Percentiles rank a stretch among this genome's conserved stretches.
These are phyloP conservation scores for Gossypium lobatum DNA, from an alignment of 441 rosid genomes.

Conservation along the genomic window DNA sequence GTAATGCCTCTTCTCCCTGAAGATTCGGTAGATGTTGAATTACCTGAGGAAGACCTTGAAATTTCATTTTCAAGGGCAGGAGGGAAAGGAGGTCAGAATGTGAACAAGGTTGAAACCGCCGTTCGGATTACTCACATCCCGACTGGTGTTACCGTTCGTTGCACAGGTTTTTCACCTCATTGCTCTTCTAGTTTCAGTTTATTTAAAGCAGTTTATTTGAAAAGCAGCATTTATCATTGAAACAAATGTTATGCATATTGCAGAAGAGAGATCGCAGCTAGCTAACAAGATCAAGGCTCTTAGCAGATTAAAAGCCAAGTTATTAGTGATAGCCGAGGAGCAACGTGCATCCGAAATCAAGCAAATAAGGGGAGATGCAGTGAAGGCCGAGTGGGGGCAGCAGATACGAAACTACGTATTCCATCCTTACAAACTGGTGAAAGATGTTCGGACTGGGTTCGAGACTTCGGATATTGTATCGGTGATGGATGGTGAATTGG, in stretches of 20 bases:
- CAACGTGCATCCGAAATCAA: slow-evolving; percentile 86
- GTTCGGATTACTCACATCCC: slow-evolving; percentile 88
- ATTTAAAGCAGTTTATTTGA: not conserved
- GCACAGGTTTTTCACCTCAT: slow-evolving; percentile 52
- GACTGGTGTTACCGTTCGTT: slow-evolving; percentile 78
- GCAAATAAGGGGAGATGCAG: slow-evolving; percentile 89
- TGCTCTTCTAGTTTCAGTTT: not conserved
- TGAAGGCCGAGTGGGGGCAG: slow-evolving; percentile 98
- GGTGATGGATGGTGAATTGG: slow-evolving; percentile 95
- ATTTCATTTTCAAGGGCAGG: slow-evolving; percentile 87
- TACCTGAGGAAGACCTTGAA: slow-evolving; percentile 91
- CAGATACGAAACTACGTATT: slow-evolving; percentile 87
- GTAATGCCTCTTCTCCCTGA: slow-evolving; percentile 97
- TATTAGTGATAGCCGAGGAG: slow-evolving; percentile 81
- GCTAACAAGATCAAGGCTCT: slow-evolving; percentile 84
- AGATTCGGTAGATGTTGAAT: slow-evolving; percentile 58
- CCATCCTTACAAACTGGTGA: slow-evolving; percentile 94
- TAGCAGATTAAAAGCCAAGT: slow-evolving; percentile 73
- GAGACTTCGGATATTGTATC: slow-evolving; percentile 81
- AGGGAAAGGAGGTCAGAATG: slow-evolving; percentile 96
- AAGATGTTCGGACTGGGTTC: slow-evolving; percentile 68
- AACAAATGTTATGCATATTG: not conserved
- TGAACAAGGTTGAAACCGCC: slow-evolving; percentile 91
- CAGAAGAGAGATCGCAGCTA: slow-evolving; percentile 90
- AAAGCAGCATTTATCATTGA: not conserved